These are phyloP conservation scores for Phragmites australis DNA, from an alignment of 176 grass and related monocot species.

Conservation along the genomic window DNA sequence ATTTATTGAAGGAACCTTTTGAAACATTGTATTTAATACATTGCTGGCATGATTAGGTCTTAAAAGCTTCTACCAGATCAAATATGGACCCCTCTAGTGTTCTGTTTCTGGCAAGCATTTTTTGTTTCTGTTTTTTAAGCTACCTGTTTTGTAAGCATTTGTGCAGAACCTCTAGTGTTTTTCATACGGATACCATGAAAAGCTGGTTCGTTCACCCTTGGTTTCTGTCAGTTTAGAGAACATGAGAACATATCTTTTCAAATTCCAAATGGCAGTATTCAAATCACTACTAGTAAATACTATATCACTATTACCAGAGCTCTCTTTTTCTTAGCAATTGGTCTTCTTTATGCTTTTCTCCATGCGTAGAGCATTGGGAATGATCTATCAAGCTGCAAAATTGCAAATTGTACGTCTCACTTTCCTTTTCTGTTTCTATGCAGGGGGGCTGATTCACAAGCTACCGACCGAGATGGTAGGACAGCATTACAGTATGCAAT, in stretches of 20 bases:
- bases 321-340: background rate
- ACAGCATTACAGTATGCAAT: conserved; percentile 83
- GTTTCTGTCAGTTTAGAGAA: background rate
- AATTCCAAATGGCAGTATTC: background rate
- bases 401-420: background rate
- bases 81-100: no score
- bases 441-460: conserved; percentile 74
- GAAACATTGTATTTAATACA: background rate
- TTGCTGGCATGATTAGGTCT: background rate
- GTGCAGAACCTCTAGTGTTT: background rate
- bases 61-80: no score
- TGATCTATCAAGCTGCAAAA: background rate
- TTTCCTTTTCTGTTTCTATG: conserved; percentile 33
- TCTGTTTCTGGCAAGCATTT: background rate
- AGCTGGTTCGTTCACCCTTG: background rate
- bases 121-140: no score
- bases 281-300: background rate
- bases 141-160: background rate
- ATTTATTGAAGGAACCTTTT: background rate
- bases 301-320: background rate
- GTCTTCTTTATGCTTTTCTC: background rate
- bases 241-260: background rate
- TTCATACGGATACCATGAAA: background rate
- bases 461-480: conserved; percentile 68
- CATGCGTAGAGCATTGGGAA: background rate